Evolutionary conservation across 352 stramenopile genomes (phyloP).

Genomic region (Aphanomyces stellatus): DNA sequence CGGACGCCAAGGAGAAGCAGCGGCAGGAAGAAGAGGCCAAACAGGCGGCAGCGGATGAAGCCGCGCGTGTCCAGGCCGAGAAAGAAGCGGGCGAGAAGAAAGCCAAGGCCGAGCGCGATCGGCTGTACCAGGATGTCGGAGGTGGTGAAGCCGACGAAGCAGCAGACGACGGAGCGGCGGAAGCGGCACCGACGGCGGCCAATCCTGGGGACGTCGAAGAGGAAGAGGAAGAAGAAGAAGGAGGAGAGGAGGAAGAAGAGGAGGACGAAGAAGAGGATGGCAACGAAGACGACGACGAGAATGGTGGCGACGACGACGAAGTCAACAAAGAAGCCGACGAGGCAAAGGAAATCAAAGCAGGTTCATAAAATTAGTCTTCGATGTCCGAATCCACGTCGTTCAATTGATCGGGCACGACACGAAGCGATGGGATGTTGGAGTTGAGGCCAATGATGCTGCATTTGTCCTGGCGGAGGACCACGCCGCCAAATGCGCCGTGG

Average conservation of each 20-base stretch:
- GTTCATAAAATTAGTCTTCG: no score
- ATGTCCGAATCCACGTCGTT: neutral
- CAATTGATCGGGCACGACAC: conserved; percentile 5
- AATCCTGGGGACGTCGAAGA: conserved; percentile 18
- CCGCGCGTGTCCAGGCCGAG: conserved; percentile 23
- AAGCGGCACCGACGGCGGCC: conserved; percentile 20
- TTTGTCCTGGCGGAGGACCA: conserved; percentile 14
- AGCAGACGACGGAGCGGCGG: conserved; percentile 17
- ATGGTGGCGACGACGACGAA: conserved; percentile 24
- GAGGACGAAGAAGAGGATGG: conserved; percentile 22
- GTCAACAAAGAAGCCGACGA: neutral
- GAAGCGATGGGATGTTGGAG: conserved; percentile 13
- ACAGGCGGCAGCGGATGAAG: conserved; percentile 29
- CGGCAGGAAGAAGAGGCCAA: conserved; percentile 21
- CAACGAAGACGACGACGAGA: conserved; percentile 22
- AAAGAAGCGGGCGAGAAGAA: conserved; percentile 24
- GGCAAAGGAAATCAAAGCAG: neutral
- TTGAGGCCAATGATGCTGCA: conserved; percentile 18
- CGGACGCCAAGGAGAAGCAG: conserved; percentile 1
- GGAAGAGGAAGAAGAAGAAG: conserved; percentile 23
- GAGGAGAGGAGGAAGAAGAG: conserved; percentile 22
- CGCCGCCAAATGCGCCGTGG: conserved; percentile 15
- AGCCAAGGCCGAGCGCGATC: conserved; percentile 28
- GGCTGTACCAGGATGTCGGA: conserved; percentile 28
- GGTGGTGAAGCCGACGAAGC: conserved; percentile 21